Evolutionary conservation across 129 eudicot species (phyloP), one percentile per base, ranked within the genome.

Genomic region (Logfia minima): DNA sequence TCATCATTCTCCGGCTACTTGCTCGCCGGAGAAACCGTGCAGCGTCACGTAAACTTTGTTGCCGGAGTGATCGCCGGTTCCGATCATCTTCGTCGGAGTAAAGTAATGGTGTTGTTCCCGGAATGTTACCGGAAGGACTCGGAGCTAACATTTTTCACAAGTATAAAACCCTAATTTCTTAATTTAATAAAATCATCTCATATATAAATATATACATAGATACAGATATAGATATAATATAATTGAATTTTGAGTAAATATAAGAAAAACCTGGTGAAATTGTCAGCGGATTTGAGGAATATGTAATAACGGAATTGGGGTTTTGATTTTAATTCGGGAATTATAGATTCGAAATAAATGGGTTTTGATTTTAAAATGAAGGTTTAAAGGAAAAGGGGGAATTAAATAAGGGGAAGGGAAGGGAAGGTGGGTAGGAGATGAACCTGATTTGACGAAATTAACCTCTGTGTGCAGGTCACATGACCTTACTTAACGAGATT

Each of bases 1-100:
- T 62, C 84, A 84, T 64, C 75, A 82, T 56, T 41, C 81, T 79
- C 21, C 93, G 85, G 64, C 87, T 81, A 41, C 87, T 86, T 17
- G 89, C 90, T 23, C 88, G 84, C 5, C 90, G 85, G 31, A 89
- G 75, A 35, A 84, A 86, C 26, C 87, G 66, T 1, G 90, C 86
- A 3, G 90, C 93, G 19, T 84, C 88, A 2, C 89, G 88, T 45
- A 89, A 52, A 48, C 86, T 75, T n/a, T 82, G 85, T 5, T 87
- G 85, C 2, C 90, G 79, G 69, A 86, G 66, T 14, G 90, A 81
- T 5, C 84, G 79, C 18, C 76, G 84, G 48, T 43, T 37, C 9
- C 71, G 83, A 28, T 79, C 84, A n/a, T 66, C 75, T 18, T 72
- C 83, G 8, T 16, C 67, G 66, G 86, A 11, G 83, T 75, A 67